Evolutionary conservation across 2,329 filamentous ascomycete genomes (phyloP).

Genomic region (Nectriaceae sp.): DNA sequence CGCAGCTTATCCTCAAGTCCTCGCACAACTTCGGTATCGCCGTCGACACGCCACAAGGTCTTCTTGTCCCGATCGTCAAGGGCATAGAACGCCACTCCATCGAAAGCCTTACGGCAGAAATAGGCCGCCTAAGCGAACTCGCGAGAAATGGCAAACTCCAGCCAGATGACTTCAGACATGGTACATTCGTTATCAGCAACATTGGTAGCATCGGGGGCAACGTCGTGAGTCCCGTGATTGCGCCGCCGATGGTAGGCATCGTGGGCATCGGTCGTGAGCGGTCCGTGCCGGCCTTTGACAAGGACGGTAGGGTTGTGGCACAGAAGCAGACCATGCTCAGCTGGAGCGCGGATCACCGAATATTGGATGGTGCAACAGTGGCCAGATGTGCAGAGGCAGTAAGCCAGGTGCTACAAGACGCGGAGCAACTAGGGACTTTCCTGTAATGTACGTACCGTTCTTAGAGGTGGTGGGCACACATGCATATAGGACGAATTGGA

Average conservation of each 20-base stretch:
- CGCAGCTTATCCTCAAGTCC: conserved; percentile 1
- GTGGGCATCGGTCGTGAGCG: not conserved
- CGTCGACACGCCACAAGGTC: conserved; percentile 8
- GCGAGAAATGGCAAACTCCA: conserved; percentile 2
- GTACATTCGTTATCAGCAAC: conserved; percentile 4
- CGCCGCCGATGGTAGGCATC: conserved; percentile 3
- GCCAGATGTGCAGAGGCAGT: conserved; percentile 8
- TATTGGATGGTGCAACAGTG: conserved; percentile 4
- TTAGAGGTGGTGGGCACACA: too few species aligned
- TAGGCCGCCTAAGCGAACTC: not conserved
- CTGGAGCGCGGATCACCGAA: conserved; percentile 8
- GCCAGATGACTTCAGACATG: conserved; percentile 5
- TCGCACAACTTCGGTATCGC: conserved; percentile 12
- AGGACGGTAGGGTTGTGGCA: not conserved
- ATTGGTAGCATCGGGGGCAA: conserved; percentile 10
- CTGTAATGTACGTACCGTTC: too few species aligned
- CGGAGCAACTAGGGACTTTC: too few species aligned
- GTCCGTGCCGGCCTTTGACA: conserved; percentile 1
- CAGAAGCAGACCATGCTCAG: not conserved
- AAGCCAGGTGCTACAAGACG: too few species aligned
- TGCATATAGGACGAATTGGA: too few species aligned
- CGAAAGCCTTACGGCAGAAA: conserved; percentile 2
- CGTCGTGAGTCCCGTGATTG: conserved; percentile 2
- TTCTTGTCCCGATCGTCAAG: conserved; percentile 10
- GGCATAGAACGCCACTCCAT: conserved; percentile 9